These are phyloP conservation scores for Mucor indicus DNA, from an alignment of 371 early-diverging fungal genomes.

Conservation along the genomic window DNA sequence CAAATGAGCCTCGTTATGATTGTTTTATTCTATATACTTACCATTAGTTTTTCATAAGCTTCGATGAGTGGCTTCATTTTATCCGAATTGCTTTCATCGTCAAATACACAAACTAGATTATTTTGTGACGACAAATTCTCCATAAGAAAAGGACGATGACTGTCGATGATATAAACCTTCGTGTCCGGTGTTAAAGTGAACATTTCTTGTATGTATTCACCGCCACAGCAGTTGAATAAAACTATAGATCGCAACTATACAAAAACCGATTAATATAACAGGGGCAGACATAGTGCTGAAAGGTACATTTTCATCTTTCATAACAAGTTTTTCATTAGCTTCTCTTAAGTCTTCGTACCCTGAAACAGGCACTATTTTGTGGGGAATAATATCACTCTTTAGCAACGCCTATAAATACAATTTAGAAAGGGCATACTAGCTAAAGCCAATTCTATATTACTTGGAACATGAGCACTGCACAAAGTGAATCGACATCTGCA, in stretches of 20 bases:
- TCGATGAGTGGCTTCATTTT: slow-evolving; percentile 55
- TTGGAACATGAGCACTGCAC: slow-evolving; percentile 79
- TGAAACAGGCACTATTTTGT: slow-evolving; percentile 77
- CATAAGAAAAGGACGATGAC: slow-evolving; percentile 83
- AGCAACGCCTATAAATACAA: slow-evolving; percentile 49
- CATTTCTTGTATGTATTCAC: slow-evolving; percentile 68
- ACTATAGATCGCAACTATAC: slow-evolving; percentile 70
- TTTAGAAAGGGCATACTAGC: not conserved
- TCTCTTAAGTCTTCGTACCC: slow-evolving; percentile 65
- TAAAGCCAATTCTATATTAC: slow-evolving; percentile 29
- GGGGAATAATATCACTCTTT: slow-evolving; percentile 70
- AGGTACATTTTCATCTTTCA: slow-evolving; percentile 29
- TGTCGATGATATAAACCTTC: slow-evolving; percentile 79
- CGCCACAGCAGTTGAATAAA: slow-evolving; percentile 87
- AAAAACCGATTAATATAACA: not conserved
- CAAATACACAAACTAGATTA: slow-evolving; percentile 70
- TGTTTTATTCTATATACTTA: slow-evolving; percentile 23
- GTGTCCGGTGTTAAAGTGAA: slow-evolving; percentile 51
- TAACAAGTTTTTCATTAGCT: slow-evolving; percentile 51
- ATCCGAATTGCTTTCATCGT: slow-evolving; percentile 73
- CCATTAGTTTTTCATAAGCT: slow-evolving; percentile 68
- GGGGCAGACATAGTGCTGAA: not conserved
- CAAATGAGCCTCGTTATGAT: no score
- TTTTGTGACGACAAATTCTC: slow-evolving; percentile 66
- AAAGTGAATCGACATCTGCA: slow-evolving; percentile 83